These are phyloP conservation scores for Lithospermum erythrorhizon DNA, from an alignment of 257 asterid species.

Conservation along the genomic window DNA sequence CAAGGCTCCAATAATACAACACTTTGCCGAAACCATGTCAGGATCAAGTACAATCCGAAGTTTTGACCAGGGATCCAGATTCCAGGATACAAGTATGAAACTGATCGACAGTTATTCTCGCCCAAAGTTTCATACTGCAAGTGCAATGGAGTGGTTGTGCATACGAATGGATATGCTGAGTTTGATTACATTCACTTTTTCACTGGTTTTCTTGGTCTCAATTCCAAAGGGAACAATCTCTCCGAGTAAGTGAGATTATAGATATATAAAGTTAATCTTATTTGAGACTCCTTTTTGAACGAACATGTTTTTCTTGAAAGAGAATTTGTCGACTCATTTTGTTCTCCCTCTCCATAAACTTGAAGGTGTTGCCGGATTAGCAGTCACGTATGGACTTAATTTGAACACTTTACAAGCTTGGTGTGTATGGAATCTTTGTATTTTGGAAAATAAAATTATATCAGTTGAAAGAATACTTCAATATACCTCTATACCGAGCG, in stretches of 20 bases:
- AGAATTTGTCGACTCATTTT: neutral
- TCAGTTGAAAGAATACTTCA: conserved; percentile 91
- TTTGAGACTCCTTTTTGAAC: neutral
- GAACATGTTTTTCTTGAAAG: neutral
- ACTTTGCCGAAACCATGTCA: conserved; percentile 77
- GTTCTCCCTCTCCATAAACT: conserved; percentile 1
- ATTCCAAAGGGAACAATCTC: conserved; percentile 71
- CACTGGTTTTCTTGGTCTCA: conserved; percentile 54
- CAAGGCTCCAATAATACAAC: conserved; percentile 89
- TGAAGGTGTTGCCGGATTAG: conserved; percentile 84
- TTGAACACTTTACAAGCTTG: conserved; percentile 55
- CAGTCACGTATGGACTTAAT: conserved; percentile 77
- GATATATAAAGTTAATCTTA: neutral
- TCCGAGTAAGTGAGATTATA: conserved; percentile 46
- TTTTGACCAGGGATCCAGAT: conserved; percentile 63
- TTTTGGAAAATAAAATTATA: conserved; percentile 67
- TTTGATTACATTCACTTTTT: conserved; percentile 51
- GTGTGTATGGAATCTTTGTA: conserved; percentile 66
- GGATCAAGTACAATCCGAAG: conserved; percentile 83
- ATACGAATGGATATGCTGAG: conserved; percentile 69
- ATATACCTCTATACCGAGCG: conserved; percentile 50
- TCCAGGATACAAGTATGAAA: conserved; percentile 55
- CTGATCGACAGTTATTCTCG: conserved; percentile 72
- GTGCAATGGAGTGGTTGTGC: conserved; percentile 96
- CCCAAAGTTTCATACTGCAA: conserved; percentile 60